Conservation (phyloP, 2,329 filamentous ascomycete species). For the Talaromyces sp. region DNA sequence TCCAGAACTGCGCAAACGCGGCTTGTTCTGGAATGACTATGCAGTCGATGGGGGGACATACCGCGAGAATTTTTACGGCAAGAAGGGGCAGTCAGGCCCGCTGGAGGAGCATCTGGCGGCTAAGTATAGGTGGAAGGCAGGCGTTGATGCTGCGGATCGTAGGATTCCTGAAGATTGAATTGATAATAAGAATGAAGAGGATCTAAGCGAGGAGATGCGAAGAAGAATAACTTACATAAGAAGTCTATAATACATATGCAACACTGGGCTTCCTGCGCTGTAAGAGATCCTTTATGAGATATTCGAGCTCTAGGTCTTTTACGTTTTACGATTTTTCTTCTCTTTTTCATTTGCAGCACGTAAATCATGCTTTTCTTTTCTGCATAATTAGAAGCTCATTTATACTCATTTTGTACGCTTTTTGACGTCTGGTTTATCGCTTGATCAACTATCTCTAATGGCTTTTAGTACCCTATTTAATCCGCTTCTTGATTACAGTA, state of each 20-base stretch:
- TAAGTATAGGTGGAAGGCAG: slow-evolving; percentile 40
- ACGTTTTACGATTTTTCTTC: neutral
- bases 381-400: too few species aligned
- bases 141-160: slow-evolving; percentile 34
- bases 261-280: too few species aligned
- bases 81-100: slow-evolving; percentile 35
- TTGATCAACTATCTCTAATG: neutral
- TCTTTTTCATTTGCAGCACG: neutral
- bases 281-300: slow-evolving; percentile 5
- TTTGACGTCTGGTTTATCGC: too few species aligned
- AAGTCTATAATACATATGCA: neutral
- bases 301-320: neutral
- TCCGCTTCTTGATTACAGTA: slow-evolving; percentile 1
- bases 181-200: neutral
- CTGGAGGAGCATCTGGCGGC: slow-evolving; percentile 37
- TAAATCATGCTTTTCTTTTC: neutral
- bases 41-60: slow-evolving; percentile 38
- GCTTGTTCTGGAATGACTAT: slow-evolving; percentile 45
- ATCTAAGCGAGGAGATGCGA: neutral
- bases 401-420: too few species aligned
- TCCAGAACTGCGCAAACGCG: slow-evolving; percentile 61
- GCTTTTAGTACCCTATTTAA: neutral
- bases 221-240: neutral
- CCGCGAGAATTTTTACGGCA: slow-evolving; percentile 40
- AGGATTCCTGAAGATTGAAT: slow-evolving; percentile 25